Percentiles rank a stretch among this genome's conserved stretches.
These are phyloP conservation scores for Capronia epimyces DNA, from an alignment of 2,329 filamentous ascomycete genomes.

Conservation along the genomic window DNA sequence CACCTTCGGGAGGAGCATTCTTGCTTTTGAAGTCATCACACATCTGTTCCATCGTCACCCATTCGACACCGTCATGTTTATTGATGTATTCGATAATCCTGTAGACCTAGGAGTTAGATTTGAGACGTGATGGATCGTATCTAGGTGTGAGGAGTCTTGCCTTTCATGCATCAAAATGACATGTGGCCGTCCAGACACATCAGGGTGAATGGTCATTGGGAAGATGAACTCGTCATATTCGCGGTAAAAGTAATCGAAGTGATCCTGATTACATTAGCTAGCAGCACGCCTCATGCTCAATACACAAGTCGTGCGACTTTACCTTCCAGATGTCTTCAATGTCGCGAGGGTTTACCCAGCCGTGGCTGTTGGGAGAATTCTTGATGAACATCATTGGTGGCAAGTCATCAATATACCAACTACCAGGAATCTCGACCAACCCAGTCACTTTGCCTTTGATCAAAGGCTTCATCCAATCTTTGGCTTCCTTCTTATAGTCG, in stretches of 20 bases:
- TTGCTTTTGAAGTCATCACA: constrained; percentile 66
- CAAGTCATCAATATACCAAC: constrained; percentile 35
- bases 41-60: constrained; percentile 60
- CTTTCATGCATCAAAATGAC: constrained; percentile 67
- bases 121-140: too few relatives aligned
- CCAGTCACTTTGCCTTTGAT: neutral
- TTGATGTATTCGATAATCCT: constrained; percentile 63
- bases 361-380: constrained; percentile 47
- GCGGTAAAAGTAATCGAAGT: constrained; percentile 64
- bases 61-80: constrained; percentile 46
- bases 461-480: constrained; percentile 43
- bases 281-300: constrained; percentile 42
- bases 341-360: constrained; percentile 55
- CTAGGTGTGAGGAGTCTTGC: constrained; percentile 28
- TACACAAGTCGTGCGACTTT: neutral
- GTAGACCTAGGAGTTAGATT: too few relatives aligned
- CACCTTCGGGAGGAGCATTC: constrained; percentile 53
- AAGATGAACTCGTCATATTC: constrained; percentile 74
- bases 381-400: constrained; percentile 50
- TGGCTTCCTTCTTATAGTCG: constrained; percentile 40
- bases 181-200: constrained; percentile 66
- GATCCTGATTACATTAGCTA: constrained; percentile 43
- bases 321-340: constrained; percentile 38
- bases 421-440: constrained; percentile 42
- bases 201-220: constrained; percentile 70